These are phyloP conservation scores for Primulina huaijiensis DNA, from an alignment of 257 asterid genomes.

Conservation along the genomic window DNA sequence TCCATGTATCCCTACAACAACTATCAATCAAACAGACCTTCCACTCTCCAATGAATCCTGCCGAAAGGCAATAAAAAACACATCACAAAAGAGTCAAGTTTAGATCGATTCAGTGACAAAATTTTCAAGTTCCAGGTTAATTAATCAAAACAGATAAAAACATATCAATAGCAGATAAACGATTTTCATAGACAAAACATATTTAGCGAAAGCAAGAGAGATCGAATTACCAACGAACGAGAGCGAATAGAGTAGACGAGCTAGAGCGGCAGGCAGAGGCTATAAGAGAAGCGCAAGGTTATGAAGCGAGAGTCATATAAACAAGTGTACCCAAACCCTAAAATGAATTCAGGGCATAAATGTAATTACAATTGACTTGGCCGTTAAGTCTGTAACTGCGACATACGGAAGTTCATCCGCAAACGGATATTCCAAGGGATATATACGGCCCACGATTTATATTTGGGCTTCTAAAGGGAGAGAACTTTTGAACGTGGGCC, in stretches of 20 bases:
- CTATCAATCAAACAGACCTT: background rate
- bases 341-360: background rate
- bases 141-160: background rate
- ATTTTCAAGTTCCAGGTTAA: background rate
- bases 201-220: background rate
- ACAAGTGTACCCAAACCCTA: background rate
- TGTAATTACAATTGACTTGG: background rate
- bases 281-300: background rate
- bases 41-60: background rate
- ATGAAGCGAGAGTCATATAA: background rate
- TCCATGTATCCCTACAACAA: background rate
- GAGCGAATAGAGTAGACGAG: background rate
- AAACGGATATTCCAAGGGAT: no score
- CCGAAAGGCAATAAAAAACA: background rate
- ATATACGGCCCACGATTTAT: no score
- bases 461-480: no score
- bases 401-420: no score
- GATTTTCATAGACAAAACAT: background rate
- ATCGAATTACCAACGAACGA: conserved; percentile 1
- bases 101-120: background rate
- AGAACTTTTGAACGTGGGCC: no score
- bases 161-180: background rate
- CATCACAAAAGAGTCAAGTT: background rate
- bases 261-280: background rate
- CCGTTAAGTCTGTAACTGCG: no score